Conservation (phyloP, 2,329 filamentous ascomycete genomes). For the Thyridium curvatum region DNA sequence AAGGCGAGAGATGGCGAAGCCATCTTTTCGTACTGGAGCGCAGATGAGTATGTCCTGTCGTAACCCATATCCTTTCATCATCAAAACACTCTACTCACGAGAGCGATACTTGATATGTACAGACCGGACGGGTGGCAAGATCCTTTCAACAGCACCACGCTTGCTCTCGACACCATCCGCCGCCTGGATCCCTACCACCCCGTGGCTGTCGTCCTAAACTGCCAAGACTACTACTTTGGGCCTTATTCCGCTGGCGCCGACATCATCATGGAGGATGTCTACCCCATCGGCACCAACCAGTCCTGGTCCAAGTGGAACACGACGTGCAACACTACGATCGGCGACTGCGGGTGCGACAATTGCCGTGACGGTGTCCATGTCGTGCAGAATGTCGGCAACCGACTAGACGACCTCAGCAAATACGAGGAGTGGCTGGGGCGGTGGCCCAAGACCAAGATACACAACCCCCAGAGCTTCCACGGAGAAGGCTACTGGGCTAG, state of each 20-base stretch:
- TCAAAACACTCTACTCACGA: neutral
- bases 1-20: constrained; percentile 30
- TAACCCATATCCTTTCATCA: neutral
- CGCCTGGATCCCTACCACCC: constrained; percentile 55
- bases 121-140: constrained; percentile 50
- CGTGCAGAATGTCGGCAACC: constrained; percentile 41
- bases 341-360: constrained; percentile 58
- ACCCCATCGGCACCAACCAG: constrained; percentile 52
- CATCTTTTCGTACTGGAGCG: constrained; percentile 38
- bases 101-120: neutral
- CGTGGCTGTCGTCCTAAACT: constrained; percentile 53
- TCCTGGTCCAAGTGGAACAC: constrained; percentile 50
- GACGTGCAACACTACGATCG: constrained; percentile 50
- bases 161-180: constrained; percentile 37
- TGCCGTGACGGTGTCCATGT: constrained; percentile 41
- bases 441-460: constrained; percentile 35
- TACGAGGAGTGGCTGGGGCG: constrained; percentile 34
- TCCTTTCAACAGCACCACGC: constrained; percentile 38
- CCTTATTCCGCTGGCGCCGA: constrained; percentile 49
- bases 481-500: constrained; percentile 41
- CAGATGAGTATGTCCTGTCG: constrained; percentile 38
- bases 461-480: constrained; percentile 40
- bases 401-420: constrained; percentile 28
- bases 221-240: constrained; percentile 53
- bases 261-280: constrained; percentile 54